These are phyloP conservation scores for Lichtheimia ramosa DNA, from an alignment of 371 early-diverging fungal genomes.

Conservation along the genomic window DNA sequence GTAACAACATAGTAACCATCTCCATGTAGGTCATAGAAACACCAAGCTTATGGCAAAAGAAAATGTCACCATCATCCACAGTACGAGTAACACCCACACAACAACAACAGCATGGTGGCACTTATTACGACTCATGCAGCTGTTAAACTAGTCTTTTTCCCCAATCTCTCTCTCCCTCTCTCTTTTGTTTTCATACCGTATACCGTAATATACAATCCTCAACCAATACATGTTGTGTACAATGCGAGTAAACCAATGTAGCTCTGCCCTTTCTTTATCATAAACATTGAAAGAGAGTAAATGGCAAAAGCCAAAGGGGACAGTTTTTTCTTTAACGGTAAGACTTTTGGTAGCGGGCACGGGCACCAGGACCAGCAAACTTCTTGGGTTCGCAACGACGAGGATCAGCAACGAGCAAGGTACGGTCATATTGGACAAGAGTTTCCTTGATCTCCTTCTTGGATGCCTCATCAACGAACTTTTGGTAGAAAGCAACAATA, in stretches of 20 bases:
- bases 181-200: no score
- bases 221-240: no score
- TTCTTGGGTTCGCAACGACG: conserved; percentile 99
- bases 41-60: conserved; percentile 76
- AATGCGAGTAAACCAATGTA: no score
- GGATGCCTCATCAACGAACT: conserved; percentile 96
- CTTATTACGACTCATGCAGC: conserved; percentile 7
- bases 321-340: conserved; percentile 79
- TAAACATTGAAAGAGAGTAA: background rate
- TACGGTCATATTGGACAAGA: conserved; percentile 94
- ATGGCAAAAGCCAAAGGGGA: background rate
- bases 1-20: background rate
- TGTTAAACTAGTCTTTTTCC: background rate
- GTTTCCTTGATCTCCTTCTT: conserved; percentile 98
- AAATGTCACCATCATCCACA: conserved; percentile 40
- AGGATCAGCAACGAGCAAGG: conserved; percentile 97
- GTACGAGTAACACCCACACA: conserved; percentile 16
- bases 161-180: no score
- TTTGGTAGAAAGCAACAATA: conserved; percentile 98
- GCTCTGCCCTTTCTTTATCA: no score
- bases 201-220: no score
- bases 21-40: conserved; percentile 68
- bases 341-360: conserved; percentile 97
- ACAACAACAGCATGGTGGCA: background rate
- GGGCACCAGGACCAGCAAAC: conserved; percentile 99